Evolutionary conservation across 305 asterid genomes (phyloP).

Genomic region (Fraxinus albicans): DNA sequence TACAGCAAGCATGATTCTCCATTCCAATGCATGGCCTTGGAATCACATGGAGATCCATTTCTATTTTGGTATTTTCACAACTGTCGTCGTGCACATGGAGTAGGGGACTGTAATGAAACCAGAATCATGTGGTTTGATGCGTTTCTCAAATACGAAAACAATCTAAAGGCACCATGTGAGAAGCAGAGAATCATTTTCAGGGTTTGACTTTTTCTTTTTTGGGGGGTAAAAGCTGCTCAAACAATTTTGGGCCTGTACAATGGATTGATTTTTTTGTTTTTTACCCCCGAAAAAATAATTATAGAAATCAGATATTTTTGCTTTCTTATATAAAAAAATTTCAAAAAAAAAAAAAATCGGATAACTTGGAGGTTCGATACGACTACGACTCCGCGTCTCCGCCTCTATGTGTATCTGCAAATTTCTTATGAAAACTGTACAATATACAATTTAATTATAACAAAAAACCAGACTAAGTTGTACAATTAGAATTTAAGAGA

Average conservation of each 20-base stretch:
- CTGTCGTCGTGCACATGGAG: not conserved
- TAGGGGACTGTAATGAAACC: not conserved
- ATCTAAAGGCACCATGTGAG: not conserved
- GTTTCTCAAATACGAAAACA: not conserved
- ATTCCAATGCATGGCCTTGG: not conserved
- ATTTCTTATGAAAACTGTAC: too few relatives aligned
- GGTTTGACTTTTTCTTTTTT: not conserved
- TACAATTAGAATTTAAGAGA: too few relatives aligned
- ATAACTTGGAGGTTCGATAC: too few relatives aligned
- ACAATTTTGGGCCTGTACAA: not conserved
- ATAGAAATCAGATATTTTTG: not conserved
- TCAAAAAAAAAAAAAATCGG: too few relatives aligned
- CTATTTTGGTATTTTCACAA: not conserved
- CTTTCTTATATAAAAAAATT: too few relatives aligned
- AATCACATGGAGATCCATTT: not conserved
- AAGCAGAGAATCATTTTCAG: not conserved
- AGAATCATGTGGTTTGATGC: not conserved
- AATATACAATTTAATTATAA: too few relatives aligned
- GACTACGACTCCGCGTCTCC: too few relatives aligned
- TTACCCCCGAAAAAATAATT: too few relatives aligned
- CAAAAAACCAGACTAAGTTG: too few relatives aligned
- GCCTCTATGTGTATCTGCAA: too few relatives aligned
- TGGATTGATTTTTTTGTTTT: not conserved
- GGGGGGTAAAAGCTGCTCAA: too few relatives aligned
- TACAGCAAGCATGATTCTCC: too few relatives aligned